A percentile compares a stretch with the other conserved stretches of the same genome.
phyloP scores from a whole-genome alignment of 495 filamentous ascomycete genomes.

The Thozetella sp. region DNA sequence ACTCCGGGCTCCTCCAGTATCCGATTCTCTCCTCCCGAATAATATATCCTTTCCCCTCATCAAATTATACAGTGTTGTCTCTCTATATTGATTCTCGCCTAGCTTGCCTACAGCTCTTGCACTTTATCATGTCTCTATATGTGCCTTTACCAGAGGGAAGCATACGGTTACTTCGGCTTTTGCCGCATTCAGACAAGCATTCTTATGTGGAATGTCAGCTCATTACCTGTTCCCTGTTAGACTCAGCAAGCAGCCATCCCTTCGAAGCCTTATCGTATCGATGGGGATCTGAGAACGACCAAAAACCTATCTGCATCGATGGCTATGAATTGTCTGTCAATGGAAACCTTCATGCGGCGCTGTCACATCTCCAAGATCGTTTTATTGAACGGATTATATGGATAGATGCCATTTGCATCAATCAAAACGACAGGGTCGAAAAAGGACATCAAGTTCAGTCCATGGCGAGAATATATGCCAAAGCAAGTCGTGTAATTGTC shows the following conservation, averaged over 20 bases:
- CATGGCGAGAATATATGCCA: slow-evolving; percentile 33
- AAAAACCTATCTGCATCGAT: slow-evolving; percentile 14
- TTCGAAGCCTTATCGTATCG: slow-evolving; percentile 15
- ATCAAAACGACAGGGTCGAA: slow-evolving; percentile 20
- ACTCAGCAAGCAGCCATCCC: not conserved
- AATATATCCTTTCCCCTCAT: too few species aligned
- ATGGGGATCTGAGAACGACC: slow-evolving; percentile 14
- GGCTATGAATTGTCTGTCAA: slow-evolving; percentile 10
- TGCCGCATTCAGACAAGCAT: not conserved
- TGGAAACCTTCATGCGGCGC: slow-evolving; percentile 16
- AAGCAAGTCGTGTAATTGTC: slow-evolving; percentile 28
- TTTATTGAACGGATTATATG: slow-evolving; percentile 17
- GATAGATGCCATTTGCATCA: slow-evolving; percentile 32
- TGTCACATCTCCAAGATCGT: slow-evolving; percentile 16
- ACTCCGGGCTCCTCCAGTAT: too few species aligned
- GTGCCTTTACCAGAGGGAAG: not conserved
- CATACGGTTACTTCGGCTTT: slow-evolving; percentile 1
- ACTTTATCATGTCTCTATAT: slow-evolving; percentile 2
- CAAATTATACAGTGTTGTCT: too few species aligned
- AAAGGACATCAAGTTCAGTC: slow-evolving; percentile 17
- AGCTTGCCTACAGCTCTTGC: too few species aligned
- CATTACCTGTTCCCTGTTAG: not conserved
- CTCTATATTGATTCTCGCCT: too few species aligned
- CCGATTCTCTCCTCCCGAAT: too few species aligned
- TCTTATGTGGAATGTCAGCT: not conserved